These are phyloP conservation scores for Boletellus ananas DNA, from an alignment of 768 basidiomycete genomes.

Conservation along the genomic window DNA sequence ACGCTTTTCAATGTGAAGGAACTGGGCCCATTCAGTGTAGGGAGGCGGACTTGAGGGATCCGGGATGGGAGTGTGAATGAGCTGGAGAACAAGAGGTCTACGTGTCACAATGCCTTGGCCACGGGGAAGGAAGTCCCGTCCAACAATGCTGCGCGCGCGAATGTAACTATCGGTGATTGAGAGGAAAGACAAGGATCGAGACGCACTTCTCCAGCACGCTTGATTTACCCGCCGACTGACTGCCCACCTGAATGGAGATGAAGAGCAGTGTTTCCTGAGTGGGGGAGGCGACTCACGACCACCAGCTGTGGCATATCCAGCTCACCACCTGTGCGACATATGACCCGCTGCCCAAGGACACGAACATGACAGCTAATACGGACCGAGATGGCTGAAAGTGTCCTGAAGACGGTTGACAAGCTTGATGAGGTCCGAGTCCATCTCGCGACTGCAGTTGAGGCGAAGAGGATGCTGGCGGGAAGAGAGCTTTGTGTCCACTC, in stretches of 20 bases:
- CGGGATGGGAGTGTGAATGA: conserved; percentile 83
- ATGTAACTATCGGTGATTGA: neutral
- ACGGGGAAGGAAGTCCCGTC: conserved; percentile 84
- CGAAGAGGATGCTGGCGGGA: conserved; percentile 6
- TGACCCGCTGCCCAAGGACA: conserved; percentile 5
- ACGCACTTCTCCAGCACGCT: conserved; percentile 93
- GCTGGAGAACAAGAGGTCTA: conserved; percentile 90
- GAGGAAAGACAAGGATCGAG: conserved; percentile 1
- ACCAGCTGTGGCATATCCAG: conserved; percentile 91
- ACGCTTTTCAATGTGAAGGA: conserved; percentile 92
- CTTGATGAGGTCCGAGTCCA: conserved; percentile 94
- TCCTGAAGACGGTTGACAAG: conserved; percentile 95
- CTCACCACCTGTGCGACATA: conserved; percentile 61
- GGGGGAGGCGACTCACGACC: conserved; percentile 54
- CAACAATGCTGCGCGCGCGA: conserved; percentile 69
- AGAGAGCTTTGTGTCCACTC: conserved; percentile 2
- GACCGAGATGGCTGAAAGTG: conserved; percentile 84
- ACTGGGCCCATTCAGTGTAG: conserved; percentile 91
- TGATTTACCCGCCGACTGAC: conserved; percentile 95
- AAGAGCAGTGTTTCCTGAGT: neutral
- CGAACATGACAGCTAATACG: conserved; percentile 26
- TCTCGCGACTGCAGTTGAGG: conserved; percentile 31
- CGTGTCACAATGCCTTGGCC: conserved; percentile 95
- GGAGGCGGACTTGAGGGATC: conserved; percentile 41
- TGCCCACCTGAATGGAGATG: conserved; percentile 66